phyloP scores from a whole-genome alignment of 2,329 filamentous ascomycete genomes.

The Diplodia scrobiculata region DNA sequence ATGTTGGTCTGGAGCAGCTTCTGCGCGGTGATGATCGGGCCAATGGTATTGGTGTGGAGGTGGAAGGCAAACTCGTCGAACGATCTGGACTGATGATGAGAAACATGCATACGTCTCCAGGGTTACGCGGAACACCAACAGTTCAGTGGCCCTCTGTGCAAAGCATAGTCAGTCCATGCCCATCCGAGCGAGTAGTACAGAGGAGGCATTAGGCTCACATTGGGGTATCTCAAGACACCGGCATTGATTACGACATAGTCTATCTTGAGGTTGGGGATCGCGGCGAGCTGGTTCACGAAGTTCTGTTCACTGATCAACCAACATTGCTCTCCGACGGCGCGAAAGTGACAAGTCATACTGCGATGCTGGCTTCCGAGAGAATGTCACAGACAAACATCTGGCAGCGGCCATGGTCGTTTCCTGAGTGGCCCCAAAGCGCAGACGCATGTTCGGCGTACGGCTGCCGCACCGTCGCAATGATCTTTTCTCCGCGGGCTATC shows the following conservation, averaged over 20 bases:
- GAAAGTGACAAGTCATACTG: constrained; percentile 37
- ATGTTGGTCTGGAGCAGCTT: constrained; percentile 53
- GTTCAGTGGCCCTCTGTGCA: constrained; percentile 54
- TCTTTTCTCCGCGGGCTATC: constrained; percentile 50
- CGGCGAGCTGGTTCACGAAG: constrained; percentile 48
- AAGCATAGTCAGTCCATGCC: constrained; percentile 14
- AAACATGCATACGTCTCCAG: neutral
- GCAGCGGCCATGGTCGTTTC: constrained; percentile 51
- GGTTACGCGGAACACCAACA: constrained; percentile 45
- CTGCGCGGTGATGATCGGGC: constrained; percentile 60
- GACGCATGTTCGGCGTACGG: constrained; percentile 46
- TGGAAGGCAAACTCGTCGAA: constrained; percentile 59
- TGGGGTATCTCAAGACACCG: constrained; percentile 59
- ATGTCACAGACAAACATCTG: constrained; percentile 57
- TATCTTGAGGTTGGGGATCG: constrained; percentile 49
- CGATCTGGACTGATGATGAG: constrained; percentile 44
- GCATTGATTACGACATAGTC: constrained; percentile 62
- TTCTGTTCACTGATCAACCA: constrained; percentile 39
- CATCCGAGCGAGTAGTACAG: neutral
- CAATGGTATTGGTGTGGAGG: constrained; percentile 60
- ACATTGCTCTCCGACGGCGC: neutral
- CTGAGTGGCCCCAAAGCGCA: constrained; percentile 47
- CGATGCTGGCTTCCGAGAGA: constrained; percentile 56
- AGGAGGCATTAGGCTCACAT: constrained; percentile 48
- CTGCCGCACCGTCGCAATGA: constrained; percentile 57